A percentile compares a stretch with the other conserved stretches of the same genome.
Conservation (phyloP, 1,284 basidiomycete species). For the Ustilago nuda region DNA sequence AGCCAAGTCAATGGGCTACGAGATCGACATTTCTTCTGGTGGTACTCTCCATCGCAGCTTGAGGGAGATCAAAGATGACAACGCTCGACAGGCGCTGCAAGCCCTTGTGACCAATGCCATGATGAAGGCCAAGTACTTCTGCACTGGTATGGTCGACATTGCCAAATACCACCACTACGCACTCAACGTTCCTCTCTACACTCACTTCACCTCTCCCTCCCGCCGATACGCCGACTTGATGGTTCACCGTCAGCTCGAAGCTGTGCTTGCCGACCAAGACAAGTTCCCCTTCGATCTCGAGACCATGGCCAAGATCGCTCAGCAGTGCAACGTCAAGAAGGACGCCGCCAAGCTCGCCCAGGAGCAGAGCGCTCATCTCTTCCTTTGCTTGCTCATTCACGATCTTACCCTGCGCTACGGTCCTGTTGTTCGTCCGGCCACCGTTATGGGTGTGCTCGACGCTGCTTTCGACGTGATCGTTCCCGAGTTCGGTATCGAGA, state of each 20-base stretch:
- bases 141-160: slow-evolving; percentile 98
- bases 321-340: slow-evolving; percentile 79
- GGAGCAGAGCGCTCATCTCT: slow-evolving; percentile 94
- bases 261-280: slow-evolving; percentile 77
- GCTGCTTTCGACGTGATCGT: slow-evolving; percentile 94
- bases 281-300: slow-evolving; percentile 98
- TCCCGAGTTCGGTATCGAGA: slow-evolving; percentile 96
- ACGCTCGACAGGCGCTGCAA: slow-evolving; percentile 80
- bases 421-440: slow-evolving; percentile 86
- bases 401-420: slow-evolving; percentile 94
- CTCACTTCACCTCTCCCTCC: slow-evolving; percentile 83
- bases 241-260: slow-evolving; percentile 95
- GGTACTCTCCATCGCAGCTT: slow-evolving; percentile 87
- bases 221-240: slow-evolving; percentile 86
- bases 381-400: slow-evolving; percentile 90
- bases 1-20: slow-evolving; percentile 79
- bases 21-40: slow-evolving; percentile 81
- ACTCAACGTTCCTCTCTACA: slow-evolving; percentile 90
- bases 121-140: slow-evolving; percentile 95
- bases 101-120: slow-evolving; percentile 88
- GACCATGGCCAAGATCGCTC: slow-evolving; percentile 94
- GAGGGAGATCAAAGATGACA: slow-evolving; percentile 73
- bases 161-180: slow-evolving; percentile 96
- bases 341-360: slow-evolving; percentile 90
- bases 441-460: slow-evolving; percentile 92